Base-by-base conservation (phyloP, 495 filamentous ascomycete genomes). In the Lophiostoma macrostomum region DNA sequence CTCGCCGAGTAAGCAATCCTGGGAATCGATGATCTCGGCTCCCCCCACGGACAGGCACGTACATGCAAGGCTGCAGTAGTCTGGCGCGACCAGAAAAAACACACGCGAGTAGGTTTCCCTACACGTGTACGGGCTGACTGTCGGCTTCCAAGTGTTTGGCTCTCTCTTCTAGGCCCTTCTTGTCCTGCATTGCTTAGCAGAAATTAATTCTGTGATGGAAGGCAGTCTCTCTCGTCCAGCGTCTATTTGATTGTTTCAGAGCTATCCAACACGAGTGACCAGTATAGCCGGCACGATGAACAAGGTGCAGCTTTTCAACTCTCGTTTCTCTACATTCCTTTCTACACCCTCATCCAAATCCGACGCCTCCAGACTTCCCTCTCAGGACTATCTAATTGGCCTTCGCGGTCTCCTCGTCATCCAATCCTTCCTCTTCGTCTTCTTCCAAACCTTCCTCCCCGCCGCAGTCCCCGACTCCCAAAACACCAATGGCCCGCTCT, bases 371-470 rank as follows among this genome's bases (percentile, higher is more conserved):
- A 6, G 1, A 11, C 18, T 61, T 14, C 34, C 45, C 3, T 54
- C 37, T 16, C 66, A 70, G 37, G 42, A 63, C 42, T 65, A 71
- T 42, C 65, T 71, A 25, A 47, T 65, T 31, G 68, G 69, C 24
- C 48, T 71, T 8, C 66, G 68, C n/a, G 69, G 69, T 22, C 10
- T 62, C 22, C 55, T 70, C n/a, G 59, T 55, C 22, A 56, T 71
- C 39, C 53, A 66, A 43, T 45, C 51, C n/a, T 70, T 71, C 52
- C 64, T 71, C 31, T 71, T 65, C 60, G 53, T 64, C 19, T 70
- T 71, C 48, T 50, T 71, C 16, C 53, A 64, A 29, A 63, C 59
- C 4, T 71, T 71, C 51, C 53, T 56, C 10, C 69, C 69, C 6
- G 54, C 56, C 19, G 56, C 66, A 1, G 66, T 69, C 13, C 46